Evolutionary conservation across 1,284 basidiomycete genomes (phyloP).

Genomic region (Entoloma clypeatum): DNA sequence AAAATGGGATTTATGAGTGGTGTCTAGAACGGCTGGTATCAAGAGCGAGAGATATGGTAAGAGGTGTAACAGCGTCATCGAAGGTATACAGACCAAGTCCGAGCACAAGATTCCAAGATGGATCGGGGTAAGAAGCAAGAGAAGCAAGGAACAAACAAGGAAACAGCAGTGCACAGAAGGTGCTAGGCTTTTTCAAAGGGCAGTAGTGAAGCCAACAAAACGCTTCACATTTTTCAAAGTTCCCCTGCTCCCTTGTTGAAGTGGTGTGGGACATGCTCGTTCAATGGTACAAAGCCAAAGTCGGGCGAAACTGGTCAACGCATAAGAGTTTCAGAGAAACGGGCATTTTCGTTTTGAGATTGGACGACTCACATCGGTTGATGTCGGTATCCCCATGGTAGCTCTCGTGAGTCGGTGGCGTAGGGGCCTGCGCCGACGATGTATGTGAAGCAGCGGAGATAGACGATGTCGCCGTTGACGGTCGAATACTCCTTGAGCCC

Average conservation of each 20-base stretch:
- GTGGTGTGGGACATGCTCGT: constrained; percentile 62
- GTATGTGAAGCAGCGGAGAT: constrained; percentile 67
- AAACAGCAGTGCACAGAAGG: constrained; percentile 3
- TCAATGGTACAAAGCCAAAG: constrained; percentile 75
- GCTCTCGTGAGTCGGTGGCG: constrained; percentile 67
- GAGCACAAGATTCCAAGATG: constrained; percentile 16
- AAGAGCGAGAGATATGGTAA: constrained; percentile 14
- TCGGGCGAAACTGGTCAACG: constrained; percentile 71
- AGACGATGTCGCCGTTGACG: constrained; percentile 70
- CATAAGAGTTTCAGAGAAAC: constrained; percentile 28
- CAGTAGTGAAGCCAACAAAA: neutral
- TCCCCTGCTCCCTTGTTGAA: constrained; percentile 60
- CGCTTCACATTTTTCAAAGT: constrained; percentile 33
- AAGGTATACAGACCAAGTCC: constrained; percentile 22
- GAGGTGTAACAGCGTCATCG: neutral
- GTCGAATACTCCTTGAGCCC: constrained; percentile 49
- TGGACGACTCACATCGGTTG: constrained; percentile 75
- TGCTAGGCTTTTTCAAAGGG: no score
- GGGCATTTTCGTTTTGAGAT: no score
- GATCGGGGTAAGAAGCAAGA: constrained; percentile 24
- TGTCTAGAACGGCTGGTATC: constrained; percentile 19
- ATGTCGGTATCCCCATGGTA: constrained; percentile 66
- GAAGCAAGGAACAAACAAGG: constrained; percentile 2
- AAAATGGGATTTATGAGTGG: constrained; percentile 8
- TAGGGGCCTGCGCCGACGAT: constrained; percentile 74